Percentiles rank a stretch among this genome's conserved stretches.
These are phyloP conservation scores for Coemansia sp. DNA, from an alignment of 192 early-diverging fungal species.

Conservation along the genomic window DNA sequence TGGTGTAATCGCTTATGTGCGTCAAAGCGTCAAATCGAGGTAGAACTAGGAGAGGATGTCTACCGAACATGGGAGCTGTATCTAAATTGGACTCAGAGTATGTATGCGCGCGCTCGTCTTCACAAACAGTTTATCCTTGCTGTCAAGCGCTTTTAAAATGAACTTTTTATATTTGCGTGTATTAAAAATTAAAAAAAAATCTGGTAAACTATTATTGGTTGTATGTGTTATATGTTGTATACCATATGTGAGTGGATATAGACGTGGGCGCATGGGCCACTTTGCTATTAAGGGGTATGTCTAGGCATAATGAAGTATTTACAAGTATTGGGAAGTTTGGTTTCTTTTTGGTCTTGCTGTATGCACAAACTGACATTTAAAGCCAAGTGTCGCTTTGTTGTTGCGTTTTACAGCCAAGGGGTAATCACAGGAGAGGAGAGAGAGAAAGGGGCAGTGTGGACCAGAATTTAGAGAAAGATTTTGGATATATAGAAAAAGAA, in stretches of 20 bases:
- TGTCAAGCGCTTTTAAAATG: conserved; percentile 32
- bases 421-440: background rate
- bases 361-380: background rate
- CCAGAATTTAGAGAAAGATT: background rate
- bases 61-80: conserved; percentile 57
- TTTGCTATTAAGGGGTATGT: background rate
- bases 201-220: background rate
- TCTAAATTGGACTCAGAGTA: conserved; percentile 55
- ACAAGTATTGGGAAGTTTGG: background rate
- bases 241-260: background rate
- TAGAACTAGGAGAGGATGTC: conserved; percentile 41
- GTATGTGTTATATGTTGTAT: background rate
- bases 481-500: background rate
- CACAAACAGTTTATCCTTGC: conserved; percentile 53
- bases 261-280: background rate
- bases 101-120: conserved; percentile 46
- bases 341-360: background rate
- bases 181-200: background rate
- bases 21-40: conserved; percentile 50
- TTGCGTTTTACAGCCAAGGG: background rate
- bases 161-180: background rate
- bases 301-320: background rate
- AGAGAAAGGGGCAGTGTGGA: background rate
- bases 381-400: background rate
- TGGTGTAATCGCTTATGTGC: conserved; percentile 48